phyloP scores from a whole-genome alignment of 1,139 yeast genomes.

The Yamadazyma membranifaciens region DNA sequence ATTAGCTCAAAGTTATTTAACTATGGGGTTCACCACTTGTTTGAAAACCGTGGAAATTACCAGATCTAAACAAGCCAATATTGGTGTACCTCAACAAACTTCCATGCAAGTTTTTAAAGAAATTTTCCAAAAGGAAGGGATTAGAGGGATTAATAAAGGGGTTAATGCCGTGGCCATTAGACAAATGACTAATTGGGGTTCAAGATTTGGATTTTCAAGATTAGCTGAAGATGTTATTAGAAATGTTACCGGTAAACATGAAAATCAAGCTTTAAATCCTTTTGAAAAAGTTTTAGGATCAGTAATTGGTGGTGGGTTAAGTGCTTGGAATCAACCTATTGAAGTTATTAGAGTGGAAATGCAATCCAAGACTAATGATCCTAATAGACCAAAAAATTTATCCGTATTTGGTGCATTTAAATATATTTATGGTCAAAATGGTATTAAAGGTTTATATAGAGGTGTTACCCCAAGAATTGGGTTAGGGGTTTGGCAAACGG shows the following conservation, averaged over 20 bases:
- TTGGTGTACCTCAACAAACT: constrained; percentile 65
- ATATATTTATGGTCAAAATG: constrained; percentile 80
- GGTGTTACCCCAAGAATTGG: constrained; percentile 98
- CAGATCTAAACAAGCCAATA: constrained; percentile 72
- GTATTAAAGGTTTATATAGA: constrained; percentile 87
- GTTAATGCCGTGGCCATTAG: constrained; percentile 99
- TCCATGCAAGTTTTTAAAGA: constrained; percentile 85
- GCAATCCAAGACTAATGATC: constrained; percentile 92
- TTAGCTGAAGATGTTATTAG: constrained; percentile 86
- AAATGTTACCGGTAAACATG: constrained; percentile 56
- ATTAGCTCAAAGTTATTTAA: constrained; percentile 89
- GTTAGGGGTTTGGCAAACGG: constrained; percentile 96
- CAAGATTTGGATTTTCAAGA: constrained; percentile 90
- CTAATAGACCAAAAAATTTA: constrained; percentile 91
- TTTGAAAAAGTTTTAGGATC: constrained; percentile 83
- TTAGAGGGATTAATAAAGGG: constrained; percentile 93
- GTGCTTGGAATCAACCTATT: constrained; percentile 99
- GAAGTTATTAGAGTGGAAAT: constrained; percentile 97
- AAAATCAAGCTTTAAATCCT: constrained; percentile 64
- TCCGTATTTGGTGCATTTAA: constrained; percentile 75
- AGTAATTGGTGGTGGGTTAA: constrained; percentile 92
- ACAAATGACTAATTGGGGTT: constrained; percentile 99
- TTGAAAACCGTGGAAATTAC: constrained; percentile 98
- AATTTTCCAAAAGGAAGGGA: constrained; percentile 81
- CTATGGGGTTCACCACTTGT: constrained; percentile 97